Base-by-base conservation (phyloP, 2,329 filamentous ascomycete species). In the Gnomoniopsis smithogilvyi region DNA sequence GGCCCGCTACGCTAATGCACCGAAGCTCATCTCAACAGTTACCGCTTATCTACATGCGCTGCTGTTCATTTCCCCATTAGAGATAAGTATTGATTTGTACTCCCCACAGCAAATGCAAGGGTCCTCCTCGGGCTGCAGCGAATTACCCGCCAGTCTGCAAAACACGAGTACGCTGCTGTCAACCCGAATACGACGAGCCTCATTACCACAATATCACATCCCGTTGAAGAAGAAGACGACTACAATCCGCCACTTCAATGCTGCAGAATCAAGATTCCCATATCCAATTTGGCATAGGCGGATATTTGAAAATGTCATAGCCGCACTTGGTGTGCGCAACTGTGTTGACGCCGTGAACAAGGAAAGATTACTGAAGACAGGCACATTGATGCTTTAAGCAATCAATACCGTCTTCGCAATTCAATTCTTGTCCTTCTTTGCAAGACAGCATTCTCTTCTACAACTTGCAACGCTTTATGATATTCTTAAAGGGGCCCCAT, bases 1-100 rank as follows among this genome's bases (percentile, higher is more conserved):
- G 30, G 30, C 47, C 24, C 19, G 38, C 19, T 51, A 52, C 59
- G 55, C 55, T 61, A 61, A 57, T 50, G 52, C 47, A 48, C 19
- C 6, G 21, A 30, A 34, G 51, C 53, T 51, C 34, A 55, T 54
- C 38, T n/a, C n/a, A 17, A 38, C 15, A 33, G n/a, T 24, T 12
- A 34, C n/a, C 11, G 14, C 45, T 47, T 46, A 12, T 10, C 38
- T 24, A 53, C 26, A 12, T 52, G 48, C 38, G 22, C 53, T 6
- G n/a, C 2, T 3, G 0, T 15, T 11, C 17, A 14, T 6, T 14
- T 19, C 1, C 1, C 2, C 10, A 4, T 3, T n/a, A 11, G 19
- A 11, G 3, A 2, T 12, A 41, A 38, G 54, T 57, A 50, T 43
- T 45, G 56, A 22, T 38, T 26, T 10, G 14, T 3, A 21, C 2